Evolutionary conservation across 1,284 basidiomycete species (phyloP).

Genomic region (Pseudozyma sp.): DNA sequence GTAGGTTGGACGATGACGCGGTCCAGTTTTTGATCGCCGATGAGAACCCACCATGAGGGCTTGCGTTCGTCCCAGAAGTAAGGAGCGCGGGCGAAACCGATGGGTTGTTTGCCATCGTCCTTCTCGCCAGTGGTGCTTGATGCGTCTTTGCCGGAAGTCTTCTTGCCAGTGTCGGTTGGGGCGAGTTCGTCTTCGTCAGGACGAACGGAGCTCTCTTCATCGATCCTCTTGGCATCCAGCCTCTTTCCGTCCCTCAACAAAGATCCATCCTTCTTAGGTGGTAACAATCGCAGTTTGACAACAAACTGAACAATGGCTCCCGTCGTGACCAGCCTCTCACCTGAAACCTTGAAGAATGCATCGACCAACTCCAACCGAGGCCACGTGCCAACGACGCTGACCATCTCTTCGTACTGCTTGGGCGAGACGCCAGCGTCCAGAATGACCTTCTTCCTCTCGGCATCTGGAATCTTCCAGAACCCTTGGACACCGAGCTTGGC

Average conservation of each 20-base stretch:
- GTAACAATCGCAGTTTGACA: slow-evolving; percentile 81
- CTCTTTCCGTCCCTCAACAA: slow-evolving; percentile 55
- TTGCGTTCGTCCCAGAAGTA: slow-evolving; percentile 74
- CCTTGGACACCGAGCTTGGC: slow-evolving; percentile 62
- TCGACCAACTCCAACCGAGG: slow-evolving; percentile 85
- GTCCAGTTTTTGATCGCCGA: slow-evolving; percentile 90
- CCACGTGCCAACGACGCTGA: slow-evolving; percentile 80
- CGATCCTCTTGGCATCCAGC: slow-evolving; percentile 62
- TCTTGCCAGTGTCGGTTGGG: not conserved
- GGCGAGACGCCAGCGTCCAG: slow-evolving; percentile 38
- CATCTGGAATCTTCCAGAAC: slow-evolving; percentile 69
- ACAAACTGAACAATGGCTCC: slow-evolving; percentile 89
- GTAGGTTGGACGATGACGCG: slow-evolving; percentile 90
- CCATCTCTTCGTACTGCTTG: slow-evolving; percentile 74
- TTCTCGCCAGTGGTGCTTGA: slow-evolving; percentile 11
- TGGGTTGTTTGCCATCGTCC: slow-evolving; percentile 70
- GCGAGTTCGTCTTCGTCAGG: slow-evolving; percentile 54
- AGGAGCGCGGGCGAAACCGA: slow-evolving; percentile 86
- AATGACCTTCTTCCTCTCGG: slow-evolving; percentile 69
- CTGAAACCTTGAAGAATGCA: slow-evolving; percentile 84
- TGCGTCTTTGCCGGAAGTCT: slow-evolving; percentile 9
- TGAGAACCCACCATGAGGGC: slow-evolving; percentile 72
- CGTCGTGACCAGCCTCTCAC: slow-evolving; percentile 87
- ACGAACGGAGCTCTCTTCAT: slow-evolving; percentile 68
- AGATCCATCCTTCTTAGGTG: slow-evolving; percentile 70